These are phyloP conservation scores for Lobosporangium transversale DNA, from an alignment of 192 early-diverging fungal species.

Conservation along the genomic window DNA sequence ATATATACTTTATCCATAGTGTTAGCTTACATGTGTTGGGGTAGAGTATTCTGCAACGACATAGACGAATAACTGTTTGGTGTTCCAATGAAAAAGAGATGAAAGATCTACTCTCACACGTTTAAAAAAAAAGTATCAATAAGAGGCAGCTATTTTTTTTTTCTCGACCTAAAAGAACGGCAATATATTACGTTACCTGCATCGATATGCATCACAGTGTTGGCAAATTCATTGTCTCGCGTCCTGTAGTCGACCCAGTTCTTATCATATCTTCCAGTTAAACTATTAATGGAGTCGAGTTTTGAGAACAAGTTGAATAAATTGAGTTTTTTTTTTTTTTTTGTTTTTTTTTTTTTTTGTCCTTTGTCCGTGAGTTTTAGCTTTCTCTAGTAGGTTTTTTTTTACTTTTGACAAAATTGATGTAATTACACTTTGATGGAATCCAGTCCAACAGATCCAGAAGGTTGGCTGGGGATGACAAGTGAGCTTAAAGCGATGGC, in stretches of 20 bases:
- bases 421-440: slow-evolving; percentile 51
- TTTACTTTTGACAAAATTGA: no score
- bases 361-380: no score
- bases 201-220: slow-evolving; percentile 70
- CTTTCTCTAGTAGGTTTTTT: no score
- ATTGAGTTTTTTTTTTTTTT: not conserved
- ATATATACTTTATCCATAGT: no score
- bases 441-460: slow-evolving; percentile 33
- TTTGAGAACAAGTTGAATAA: not conserved
- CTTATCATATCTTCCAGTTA: slow-evolving; percentile 60
- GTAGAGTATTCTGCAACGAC: slow-evolving; percentile 82
- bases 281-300: slow-evolving; percentile 17
- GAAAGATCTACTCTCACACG: slow-evolving; percentile 70
- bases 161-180: not conserved
- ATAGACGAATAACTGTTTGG: slow-evolving; percentile 87
- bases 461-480: slow-evolving; percentile 40
- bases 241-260: slow-evolving; percentile 64
- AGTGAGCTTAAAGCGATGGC: slow-evolving; percentile 62
- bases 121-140: not conserved
- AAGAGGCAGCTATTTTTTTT: not conserved
- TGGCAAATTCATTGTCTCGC: slow-evolving; percentile 69
- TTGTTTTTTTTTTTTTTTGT: no score
- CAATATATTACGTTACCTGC: slow-evolving; percentile 62
- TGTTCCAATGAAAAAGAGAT: slow-evolving; percentile 89
- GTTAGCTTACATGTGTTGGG: slow-evolving; percentile 66